Evolutionary conservation across 169 alveolate species (phyloP).

Genomic region (Plasmodium blacklocki): DNA sequence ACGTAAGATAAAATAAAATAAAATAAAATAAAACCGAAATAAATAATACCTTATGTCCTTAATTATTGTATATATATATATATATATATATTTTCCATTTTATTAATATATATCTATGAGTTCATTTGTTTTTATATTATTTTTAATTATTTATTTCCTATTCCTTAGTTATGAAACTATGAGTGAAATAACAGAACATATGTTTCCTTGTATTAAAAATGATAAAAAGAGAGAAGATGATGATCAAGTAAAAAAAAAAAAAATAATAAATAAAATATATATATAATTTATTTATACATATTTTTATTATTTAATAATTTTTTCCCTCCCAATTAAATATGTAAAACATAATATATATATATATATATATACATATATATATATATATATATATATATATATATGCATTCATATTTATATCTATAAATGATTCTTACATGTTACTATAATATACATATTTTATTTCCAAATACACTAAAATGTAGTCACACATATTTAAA

Average conservation of each 20-base stretch:
- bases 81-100: not conserved
- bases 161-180: slow-evolving; percentile 79
- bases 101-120: too few species aligned
- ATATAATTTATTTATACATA: not conserved
- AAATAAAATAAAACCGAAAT: not conserved
- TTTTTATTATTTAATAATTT: not conserved
- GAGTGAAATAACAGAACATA: slow-evolving; percentile 83
- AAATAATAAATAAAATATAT: slow-evolving; percentile 4
- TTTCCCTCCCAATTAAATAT: not conserved
- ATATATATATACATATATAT: not conserved
- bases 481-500: too few species aligned
- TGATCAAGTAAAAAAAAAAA: slow-evolving; percentile 68
- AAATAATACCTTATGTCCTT: not conserved
- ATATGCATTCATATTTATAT: not conserved
- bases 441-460: too few species aligned
- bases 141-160: not conserved
- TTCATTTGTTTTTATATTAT: not conserved
- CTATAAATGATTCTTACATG: not conserved
- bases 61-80: not conserved
- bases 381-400: not conserved
- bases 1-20: slow-evolving; percentile 81
- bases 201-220: slow-evolving; percentile 80
- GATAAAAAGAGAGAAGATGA: slow-evolving; percentile 71
- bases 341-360: not conserved
- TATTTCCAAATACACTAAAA: too few species aligned